These are phyloP conservation scores for Przewalskia tangutica DNA, from an alignment of 257 asterid species.

Conservation along the genomic window DNA sequence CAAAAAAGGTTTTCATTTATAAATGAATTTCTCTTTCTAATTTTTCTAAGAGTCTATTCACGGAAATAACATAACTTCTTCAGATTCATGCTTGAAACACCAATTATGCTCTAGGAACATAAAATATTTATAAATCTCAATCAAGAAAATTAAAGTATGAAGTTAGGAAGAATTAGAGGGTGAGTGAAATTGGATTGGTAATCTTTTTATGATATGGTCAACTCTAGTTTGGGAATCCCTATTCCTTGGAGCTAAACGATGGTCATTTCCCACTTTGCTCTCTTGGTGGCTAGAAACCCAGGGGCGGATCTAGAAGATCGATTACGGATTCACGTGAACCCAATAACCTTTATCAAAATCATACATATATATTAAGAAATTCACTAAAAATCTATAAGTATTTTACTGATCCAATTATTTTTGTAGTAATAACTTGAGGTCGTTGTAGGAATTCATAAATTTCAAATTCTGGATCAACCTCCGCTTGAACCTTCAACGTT, in stretches of 20 bases:
- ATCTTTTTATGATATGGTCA: background rate
- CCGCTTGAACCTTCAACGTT: background rate
- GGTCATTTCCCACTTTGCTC: background rate
- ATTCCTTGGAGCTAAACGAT: background rate
- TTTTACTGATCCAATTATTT: too few species aligned
- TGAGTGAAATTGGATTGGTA: background rate
- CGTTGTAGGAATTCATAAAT: too few species aligned
- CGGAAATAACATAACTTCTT: background rate
- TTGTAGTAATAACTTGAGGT: background rate
- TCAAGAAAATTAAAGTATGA: background rate
- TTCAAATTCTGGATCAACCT: background rate
- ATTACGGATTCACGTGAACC: too few species aligned
- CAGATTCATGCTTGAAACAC: background rate
- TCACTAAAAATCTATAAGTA: background rate
- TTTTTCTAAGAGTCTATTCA: background rate
- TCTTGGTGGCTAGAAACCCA: background rate
- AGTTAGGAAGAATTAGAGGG: background rate
- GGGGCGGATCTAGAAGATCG: background rate
- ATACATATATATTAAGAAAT: too few species aligned
- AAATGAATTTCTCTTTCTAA: too few species aligned
- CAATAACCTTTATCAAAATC: background rate
- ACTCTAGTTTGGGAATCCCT: background rate
- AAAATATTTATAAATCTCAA: background rate
- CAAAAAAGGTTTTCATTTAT: background rate
- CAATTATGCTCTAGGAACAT: background rate